Evolutionary conservation across 1,139 yeast genomes (phyloP), one percentile per base, ranked within the genome.

Genomic region (Eremothecium coryli): DNA sequence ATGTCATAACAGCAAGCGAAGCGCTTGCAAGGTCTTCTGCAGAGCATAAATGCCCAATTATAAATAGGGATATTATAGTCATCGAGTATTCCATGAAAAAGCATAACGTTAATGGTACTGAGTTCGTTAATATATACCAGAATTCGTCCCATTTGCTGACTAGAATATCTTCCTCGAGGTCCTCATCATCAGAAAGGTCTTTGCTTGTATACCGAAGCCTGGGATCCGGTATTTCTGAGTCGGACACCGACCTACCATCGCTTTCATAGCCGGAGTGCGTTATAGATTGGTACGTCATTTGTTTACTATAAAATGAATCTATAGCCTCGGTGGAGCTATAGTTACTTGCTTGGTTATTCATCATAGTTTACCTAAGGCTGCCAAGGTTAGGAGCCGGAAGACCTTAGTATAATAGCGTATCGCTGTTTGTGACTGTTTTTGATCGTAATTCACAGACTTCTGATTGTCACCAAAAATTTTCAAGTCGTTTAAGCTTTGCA

Each of bases 31-130:
- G 61, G 5, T 40, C 32, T 22, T 31, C 38, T 8, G 42, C 15
- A 5, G 22, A 21, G 29, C 40, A 36, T 16, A 71, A 48, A 35
- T 63, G 65, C 0, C 76, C 76, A 12, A 71, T 65, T 2, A 71
- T 59, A 45, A 65, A 69, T 12, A 71, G 64, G 2, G 73, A 65
- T 15, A 68, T 65, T 11, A 70, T 67, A 1, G 75, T 63, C 30
- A 71, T 52, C 2, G 68, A 54, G 43, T 68, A 70, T 43, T 71
- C 75, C 40, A 71, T 61, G 39, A 69, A 61, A 45, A 69, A 71
- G 7, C 76, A 67, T 10, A 69, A 47, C 2, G 70, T 61, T 24
- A 71, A 49, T 2, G 76, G 76, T 4, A 58, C 46, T 2, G 75
- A 64, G 1, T 71, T 31, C 4, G 15, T 18, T 6, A 37, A 23